Base-by-base conservation (phyloP, 257 asterid species). In the Phtheirospermum japonicum region DNA sequence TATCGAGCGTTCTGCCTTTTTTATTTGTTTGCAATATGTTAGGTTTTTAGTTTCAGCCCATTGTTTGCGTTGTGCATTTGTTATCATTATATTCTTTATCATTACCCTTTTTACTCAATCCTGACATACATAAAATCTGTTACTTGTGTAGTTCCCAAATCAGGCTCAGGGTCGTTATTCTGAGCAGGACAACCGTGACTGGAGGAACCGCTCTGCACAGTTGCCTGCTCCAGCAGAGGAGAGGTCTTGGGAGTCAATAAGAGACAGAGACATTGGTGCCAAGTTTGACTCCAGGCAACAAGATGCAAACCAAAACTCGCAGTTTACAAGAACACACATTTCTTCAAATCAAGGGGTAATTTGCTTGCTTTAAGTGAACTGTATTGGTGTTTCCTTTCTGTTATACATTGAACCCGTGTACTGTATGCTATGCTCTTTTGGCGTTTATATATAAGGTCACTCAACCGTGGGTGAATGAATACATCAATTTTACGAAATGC, bases 171-270 rank as follows among this genome's bases (percentile, higher is more conserved):
- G 49, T 65, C 90, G 87, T 64, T 85, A 80, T 49, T 57, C 96
- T 70, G 95, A 87, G 75, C 77, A 45, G 7, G 86, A 82, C 69
- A 80, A 66, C 67, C 83, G 89, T 26, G 85, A 82, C 68, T 82
- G 89, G 89, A 83, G 80, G 49, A 79, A 70, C 73, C 82, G 80
- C 7, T 59, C 83, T 45, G 64, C 78, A 50, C 82, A 64, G 33
- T 39, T 40, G 23, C 74, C 80, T 64, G 77, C 73, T n/a, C 68
- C 76, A 31, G 46, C 66, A 6, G 87, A 76, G 18, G 87, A 82
- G 82, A 82, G 82, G 65, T 76, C 82, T 14, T 63, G 83, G 81
- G 85, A 56, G 52, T 56, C 83, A 19, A 58, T 51, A 57, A 80
- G 85, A 43, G 96, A 84, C 58, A 78, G 83, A 65, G 96, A 83